Evolutionary conservation across 1,139 yeast species (phyloP).

Genomic region (Debaryomyces coudertii): DNA sequence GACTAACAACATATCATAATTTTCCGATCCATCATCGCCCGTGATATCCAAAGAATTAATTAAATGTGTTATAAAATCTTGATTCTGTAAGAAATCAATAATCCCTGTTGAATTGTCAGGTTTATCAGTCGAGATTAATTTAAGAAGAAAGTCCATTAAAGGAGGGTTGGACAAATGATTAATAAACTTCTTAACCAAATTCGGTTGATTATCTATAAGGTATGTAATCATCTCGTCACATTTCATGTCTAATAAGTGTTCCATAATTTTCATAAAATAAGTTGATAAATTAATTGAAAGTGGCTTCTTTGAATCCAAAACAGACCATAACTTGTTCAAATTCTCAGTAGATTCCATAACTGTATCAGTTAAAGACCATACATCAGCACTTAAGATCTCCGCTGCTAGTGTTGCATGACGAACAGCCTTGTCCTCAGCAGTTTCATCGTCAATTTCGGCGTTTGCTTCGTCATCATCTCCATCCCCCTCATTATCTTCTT

Average conservation of each 20-base stretch:
- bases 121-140: slow-evolving; percentile 77
- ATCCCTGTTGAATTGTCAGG: slow-evolving; percentile 80
- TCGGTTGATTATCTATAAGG: slow-evolving; percentile 62
- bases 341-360: slow-evolving; percentile 75
- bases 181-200: slow-evolving; percentile 69
- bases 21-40: slow-evolving; percentile 19
- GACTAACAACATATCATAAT: slow-evolving; percentile 49
- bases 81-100: slow-evolving; percentile 69
- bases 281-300: slow-evolving; percentile 79
- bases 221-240: slow-evolving; percentile 78
- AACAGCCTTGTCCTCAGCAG: slow-evolving; percentile 56
- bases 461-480: slow-evolving; percentile 16
- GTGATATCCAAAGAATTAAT: slow-evolving; percentile 55
- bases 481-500: slow-evolving; percentile 16
- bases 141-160: slow-evolving; percentile 78
- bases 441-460: slow-evolving; percentile 28
- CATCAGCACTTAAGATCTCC: slow-evolving; percentile 88
- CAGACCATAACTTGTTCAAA: slow-evolving; percentile 74
- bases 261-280: slow-evolving; percentile 92
- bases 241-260: slow-evolving; percentile 88
- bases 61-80: slow-evolving; percentile 60
- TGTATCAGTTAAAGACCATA: slow-evolving; percentile 92
- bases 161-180: slow-evolving; percentile 84
- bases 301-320: slow-evolving; percentile 61
- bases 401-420: slow-evolving; percentile 87